These are phyloP conservation scores for Coemansia sp. DNA, from an alignment of 192 early-diverging fungal genomes.

Conservation along the genomic window DNA sequence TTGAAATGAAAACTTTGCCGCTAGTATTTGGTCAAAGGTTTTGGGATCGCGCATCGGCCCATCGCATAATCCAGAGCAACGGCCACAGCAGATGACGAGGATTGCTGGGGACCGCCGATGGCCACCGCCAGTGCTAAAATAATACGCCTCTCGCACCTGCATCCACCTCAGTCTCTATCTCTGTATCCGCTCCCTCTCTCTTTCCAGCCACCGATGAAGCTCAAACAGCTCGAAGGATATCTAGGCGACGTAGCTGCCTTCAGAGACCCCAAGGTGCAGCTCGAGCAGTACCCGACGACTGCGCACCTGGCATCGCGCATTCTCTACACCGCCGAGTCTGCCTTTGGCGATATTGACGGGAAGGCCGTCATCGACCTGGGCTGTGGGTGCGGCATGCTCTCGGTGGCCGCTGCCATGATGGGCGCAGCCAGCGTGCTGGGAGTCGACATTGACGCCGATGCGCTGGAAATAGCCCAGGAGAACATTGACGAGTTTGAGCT, in stretches of 20 bases:
- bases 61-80: no score
- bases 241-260: slow-evolving; percentile 64
- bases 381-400: slow-evolving; percentile 73
- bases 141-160: no score
- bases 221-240: slow-evolving; percentile 67
- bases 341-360: slow-evolving; percentile 69
- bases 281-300: slow-evolving; percentile 78
- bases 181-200: no score
- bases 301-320: slow-evolving; percentile 72
- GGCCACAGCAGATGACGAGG: no score
- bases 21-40: no score
- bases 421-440: slow-evolving; percentile 55
- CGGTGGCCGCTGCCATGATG: slow-evolving; percentile 59
- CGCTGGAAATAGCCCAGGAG: slow-evolving; percentile 64
- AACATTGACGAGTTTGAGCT: slow-evolving; percentile 58
- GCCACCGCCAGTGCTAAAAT: no score
- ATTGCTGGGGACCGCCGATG: no score
- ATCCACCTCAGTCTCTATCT: no score
- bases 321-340: slow-evolving; percentile 69
- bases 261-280: slow-evolving; percentile 65
- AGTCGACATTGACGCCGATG: slow-evolving; percentile 70
- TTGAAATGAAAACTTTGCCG: no score
- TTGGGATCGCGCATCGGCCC: no score
- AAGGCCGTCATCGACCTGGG: slow-evolving; percentile 72
- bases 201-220: slow-evolving; percentile 68